Evolutionary conservation across 768 basidiomycete species (phyloP), one percentile per base, ranked within the genome.

Genomic region (Nidularia pulvinata): DNA sequence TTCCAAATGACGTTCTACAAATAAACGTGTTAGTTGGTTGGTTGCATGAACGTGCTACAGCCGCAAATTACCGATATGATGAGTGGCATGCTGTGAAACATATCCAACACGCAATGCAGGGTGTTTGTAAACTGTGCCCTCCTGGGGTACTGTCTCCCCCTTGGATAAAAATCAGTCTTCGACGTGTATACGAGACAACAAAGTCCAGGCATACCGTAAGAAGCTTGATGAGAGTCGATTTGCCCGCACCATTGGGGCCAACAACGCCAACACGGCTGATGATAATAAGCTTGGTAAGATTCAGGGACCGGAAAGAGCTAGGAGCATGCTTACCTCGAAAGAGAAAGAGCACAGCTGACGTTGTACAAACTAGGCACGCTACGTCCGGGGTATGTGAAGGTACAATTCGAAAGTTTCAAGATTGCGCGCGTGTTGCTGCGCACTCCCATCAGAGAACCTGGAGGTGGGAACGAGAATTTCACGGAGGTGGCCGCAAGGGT

Each of bases 71-170:
- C 89, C 90, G 57, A 96, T 90, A 67, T 98, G 95, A 75, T 97
- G 96, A 52, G 96, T 98, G 36, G 95, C 95, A 69, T 98, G 95
- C 65, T 98, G 95, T 4, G 96, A 95, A 57, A 98, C 94, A 70
- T 98, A 98, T 49, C 94, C 95, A 51, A 98, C 91, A 56, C 95
- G 91, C 37, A 98, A 74, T 35, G 93, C 80, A 33, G 95, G 95
- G 66, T 98, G 95, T 65, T 97, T 97, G 74, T 94, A 92, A 45
- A 95, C 94, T 6, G 83, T 81, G 33, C 95, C 95, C 67, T 91
- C 85, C 70, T 98, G 95, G 44, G 96, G 94, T 47, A 83, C 76
- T 14, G 92, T 91, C 71, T 98, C 95, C 59, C 95, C 95, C 89
- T 91, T 62, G 53, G 56, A 5, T 56, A 35, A 57, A 7, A 22